These are phyloP conservation scores for Myotisia sp. DNA, from an alignment of 2,329 filamentous ascomycete species.

Conservation along the genomic window DNA sequence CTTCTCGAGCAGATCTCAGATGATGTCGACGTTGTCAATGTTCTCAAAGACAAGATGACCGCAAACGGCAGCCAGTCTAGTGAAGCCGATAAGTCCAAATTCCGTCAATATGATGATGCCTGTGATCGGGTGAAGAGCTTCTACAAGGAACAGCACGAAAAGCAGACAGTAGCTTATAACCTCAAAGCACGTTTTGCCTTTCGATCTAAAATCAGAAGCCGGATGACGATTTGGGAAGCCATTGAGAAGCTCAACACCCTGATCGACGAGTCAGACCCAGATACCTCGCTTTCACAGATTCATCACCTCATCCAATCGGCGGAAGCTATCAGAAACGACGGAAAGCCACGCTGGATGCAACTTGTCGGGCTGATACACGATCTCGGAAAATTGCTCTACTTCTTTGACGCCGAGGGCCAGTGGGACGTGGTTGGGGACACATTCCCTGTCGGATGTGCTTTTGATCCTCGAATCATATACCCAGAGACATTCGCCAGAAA, in stretches of 20 bases:
- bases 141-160: constrained; percentile 51
- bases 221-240: constrained; percentile 81
- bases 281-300: constrained; percentile 76
- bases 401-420: constrained; percentile 59
- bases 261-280: constrained; percentile 81
- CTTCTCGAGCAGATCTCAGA: constrained; percentile 27
- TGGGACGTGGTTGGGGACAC: constrained; percentile 75
- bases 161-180: constrained; percentile 52
- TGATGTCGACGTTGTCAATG: constrained; percentile 46
- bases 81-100: constrained; percentile 29
- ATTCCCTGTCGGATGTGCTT: constrained; percentile 34
- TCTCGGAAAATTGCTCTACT: constrained; percentile 20
- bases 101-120: constrained; percentile 63
- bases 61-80: constrained; percentile 1
- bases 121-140: constrained; percentile 67
- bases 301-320: constrained; percentile 80
- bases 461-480: constrained; percentile 62
- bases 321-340: constrained; percentile 76
- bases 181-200: constrained; percentile 63
- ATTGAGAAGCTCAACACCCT: constrained; percentile 87
- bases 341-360: constrained; percentile 23
- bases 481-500: constrained; percentile 59
- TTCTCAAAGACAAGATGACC: constrained; percentile 36
- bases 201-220: constrained; percentile 50
- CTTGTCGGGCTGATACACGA: constrained; percentile 25